Percentiles rank a stretch among this genome's conserved stretches.
Conservation (phyloP, 495 filamentous ascomycete genomes). For the Hamigera avellanea region DNA sequence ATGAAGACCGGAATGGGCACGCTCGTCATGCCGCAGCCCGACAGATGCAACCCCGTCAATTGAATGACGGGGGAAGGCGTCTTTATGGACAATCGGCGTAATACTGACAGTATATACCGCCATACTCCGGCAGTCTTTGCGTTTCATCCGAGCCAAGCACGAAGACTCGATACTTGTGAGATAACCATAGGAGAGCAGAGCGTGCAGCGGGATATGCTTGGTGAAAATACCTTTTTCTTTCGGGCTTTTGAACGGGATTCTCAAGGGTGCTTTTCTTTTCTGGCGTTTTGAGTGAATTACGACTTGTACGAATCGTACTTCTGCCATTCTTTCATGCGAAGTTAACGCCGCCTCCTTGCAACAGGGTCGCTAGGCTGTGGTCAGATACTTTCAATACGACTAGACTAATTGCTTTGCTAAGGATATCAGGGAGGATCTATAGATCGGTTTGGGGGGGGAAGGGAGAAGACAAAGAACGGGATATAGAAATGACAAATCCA, state of each 20-base stretch:
- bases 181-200: too few species aligned
- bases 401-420: too few species aligned
- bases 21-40: slow-evolving; percentile 13
- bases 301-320: slow-evolving; percentile 10
- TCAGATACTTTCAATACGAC: too few species aligned
- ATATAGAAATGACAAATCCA: too few species aligned
- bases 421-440: too few species aligned
- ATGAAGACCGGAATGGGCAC: slow-evolving; percentile 34
- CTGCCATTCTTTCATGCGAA: slow-evolving; percentile 2
- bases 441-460: too few species aligned
- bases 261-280: slow-evolving; percentile 6
- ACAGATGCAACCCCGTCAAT: slow-evolving; percentile 8
- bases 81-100: background rate
- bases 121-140: too few species aligned
- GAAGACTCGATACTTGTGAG: slow-evolving; percentile 2
- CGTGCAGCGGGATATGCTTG: too few species aligned
- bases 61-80: slow-evolving; percentile 4
- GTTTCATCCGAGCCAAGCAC: too few species aligned
- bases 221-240: slow-evolving; percentile 2
- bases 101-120: background rate
- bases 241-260: slow-evolving; percentile 9
- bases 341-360: too few species aligned
- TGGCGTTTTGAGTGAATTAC: slow-evolving; percentile 18
- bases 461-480: too few species aligned
- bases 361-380: too few species aligned